Evolutionary conservation across 139 green algal genomes (phyloP), one percentile per base, ranked within the genome.

Genomic region (Marvania coccoides): DNA sequence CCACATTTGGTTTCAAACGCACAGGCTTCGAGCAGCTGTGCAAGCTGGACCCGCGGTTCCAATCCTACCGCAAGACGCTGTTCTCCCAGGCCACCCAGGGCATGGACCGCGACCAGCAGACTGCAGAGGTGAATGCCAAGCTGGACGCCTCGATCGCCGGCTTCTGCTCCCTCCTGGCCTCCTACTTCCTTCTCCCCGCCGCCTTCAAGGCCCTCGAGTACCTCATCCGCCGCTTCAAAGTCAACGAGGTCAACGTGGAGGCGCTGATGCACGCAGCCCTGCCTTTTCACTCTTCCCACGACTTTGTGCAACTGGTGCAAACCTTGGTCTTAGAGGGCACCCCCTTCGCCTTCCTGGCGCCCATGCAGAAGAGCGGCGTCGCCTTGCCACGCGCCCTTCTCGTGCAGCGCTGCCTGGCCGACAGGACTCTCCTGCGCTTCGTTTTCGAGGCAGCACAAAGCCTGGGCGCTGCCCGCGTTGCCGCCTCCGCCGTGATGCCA

Each of bases 261-360:
- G 73, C 78, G 0, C 45, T 96, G 30, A 71, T 97, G 64, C 33
- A 63, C 3, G 78, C 68, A 3, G 82, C 78, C 6, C 72, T 97
- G 59, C 85, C 91, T 1, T 97, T 92, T 74, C 91, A 97, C 73
- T 61, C 75, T 30, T 96, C 91, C 12, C 79, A 87, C 57, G 77
- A 95, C 69, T 97, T 97, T 79, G 91, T 94, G 33, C 86, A 84
- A 10, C 79, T 96, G 63, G 79, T 95, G 39, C 83, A 88, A 39
- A 60, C 81, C 8, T 60, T 92, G 45, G 58, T 74, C 7, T 66
- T 97, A 7, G 67, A 87, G 29, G 33, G 62, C 31, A 47, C 64
- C 55, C 40, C 53, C 13, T 96, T 79, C 71, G 65, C 67, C 4
- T 96, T 86, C 63, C 68, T 96, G 54, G 56, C 29, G 15, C 78